Base-by-base conservation (phyloP, 1,284 basidiomycete species). In the Veloboletus limbatus region DNA sequence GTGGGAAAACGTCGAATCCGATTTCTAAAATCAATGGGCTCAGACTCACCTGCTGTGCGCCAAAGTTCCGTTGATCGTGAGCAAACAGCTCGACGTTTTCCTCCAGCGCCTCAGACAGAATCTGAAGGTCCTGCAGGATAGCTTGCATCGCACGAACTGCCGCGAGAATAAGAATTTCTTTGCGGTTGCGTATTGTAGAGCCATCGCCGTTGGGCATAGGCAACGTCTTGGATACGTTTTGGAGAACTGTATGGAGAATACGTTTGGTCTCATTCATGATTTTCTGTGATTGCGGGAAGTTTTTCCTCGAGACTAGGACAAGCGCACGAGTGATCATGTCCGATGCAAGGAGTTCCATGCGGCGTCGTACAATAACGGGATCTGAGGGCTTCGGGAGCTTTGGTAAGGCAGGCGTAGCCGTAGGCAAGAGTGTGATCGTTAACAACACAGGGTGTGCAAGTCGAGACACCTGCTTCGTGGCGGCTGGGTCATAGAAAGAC, bases 271-370 rank as follows among this genome's bases (percentile, higher is more conserved):
- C 93, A 40, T 78, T 78, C 65, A 97, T 78, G 46, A 97, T 86
- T 57, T 88, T 86, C 59, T 87, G 83, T 2, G 94, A 94, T 54
- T 93, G 90, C 1, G 79, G 74, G 66, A 83, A 89, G 65, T 95
- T 95, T 62, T 89, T 82, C 56, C 92, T 75, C 16, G 88, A 88
- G 37, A 96, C 92, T 24, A 96, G 78, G 18, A 97, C 85, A 21
- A 97, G 77, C 8, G 89, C 88, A 17, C 94, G 85, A 2, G 92
- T 94, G 61, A 97, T 90, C 91, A 97, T 97, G 68, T 97, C 94
- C 22, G 85, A 87, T 11, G 90, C 85, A 22, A 97, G 78, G 6
- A 97, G 78, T 70, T 97, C 94, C 88, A 96, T 95, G 24, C 94
- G 74, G 31, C 94, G 77, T n/a, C 92, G 81, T 20, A 95, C 85